Conservation (phyloP, 495 filamentous ascomycete species). For the Penicillium cataractarum region DNA sequence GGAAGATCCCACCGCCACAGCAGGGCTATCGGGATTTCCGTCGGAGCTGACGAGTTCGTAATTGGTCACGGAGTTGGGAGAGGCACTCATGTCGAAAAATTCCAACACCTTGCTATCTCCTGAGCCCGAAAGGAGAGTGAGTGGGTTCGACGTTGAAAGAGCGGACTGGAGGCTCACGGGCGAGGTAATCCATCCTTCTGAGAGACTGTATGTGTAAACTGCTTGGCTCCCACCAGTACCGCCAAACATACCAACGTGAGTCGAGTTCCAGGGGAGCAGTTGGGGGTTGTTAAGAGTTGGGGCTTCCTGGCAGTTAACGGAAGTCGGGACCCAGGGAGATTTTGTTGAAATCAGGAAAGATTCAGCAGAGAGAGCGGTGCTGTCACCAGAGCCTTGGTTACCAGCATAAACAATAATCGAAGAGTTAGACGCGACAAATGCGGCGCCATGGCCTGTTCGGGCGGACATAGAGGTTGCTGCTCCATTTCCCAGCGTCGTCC, state of each 20-base stretch:
- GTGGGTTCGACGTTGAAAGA: constrained; percentile 61
- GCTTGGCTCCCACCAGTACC: constrained; percentile 66
- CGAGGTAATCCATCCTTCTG: constrained; percentile 65
- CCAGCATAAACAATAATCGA: constrained; percentile 72
- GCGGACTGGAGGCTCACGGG: constrained; percentile 60
- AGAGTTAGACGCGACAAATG: constrained; percentile 70
- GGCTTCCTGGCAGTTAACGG: constrained; percentile 53
- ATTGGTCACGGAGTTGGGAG: constrained; percentile 77
- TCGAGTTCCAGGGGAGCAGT: constrained; percentile 75
- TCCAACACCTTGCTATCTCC: constrained; percentile 85
- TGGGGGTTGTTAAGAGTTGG: constrained; percentile 69
- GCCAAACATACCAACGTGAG: constrained; percentile 74
- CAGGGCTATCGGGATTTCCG: constrained; percentile 41
- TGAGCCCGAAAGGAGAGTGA: constrained; percentile 64
- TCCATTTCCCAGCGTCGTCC: constrained; percentile 66
- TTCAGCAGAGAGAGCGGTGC: constrained; percentile 59
- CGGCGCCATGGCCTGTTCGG: constrained; percentile 72
- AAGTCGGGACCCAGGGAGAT: constrained; percentile 59
- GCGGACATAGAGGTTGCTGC: constrained; percentile 61
- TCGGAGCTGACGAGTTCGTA: constrained; percentile 59
- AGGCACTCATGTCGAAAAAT: constrained; percentile 73
- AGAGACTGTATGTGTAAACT: constrained; percentile 63
- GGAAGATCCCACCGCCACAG: constrained; percentile 33
- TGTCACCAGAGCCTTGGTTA: constrained; percentile 59
- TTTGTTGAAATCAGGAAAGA: constrained; percentile 74